Conservation (phyloP, 305 asterid species). For the Fraxinus ornus region DNA sequence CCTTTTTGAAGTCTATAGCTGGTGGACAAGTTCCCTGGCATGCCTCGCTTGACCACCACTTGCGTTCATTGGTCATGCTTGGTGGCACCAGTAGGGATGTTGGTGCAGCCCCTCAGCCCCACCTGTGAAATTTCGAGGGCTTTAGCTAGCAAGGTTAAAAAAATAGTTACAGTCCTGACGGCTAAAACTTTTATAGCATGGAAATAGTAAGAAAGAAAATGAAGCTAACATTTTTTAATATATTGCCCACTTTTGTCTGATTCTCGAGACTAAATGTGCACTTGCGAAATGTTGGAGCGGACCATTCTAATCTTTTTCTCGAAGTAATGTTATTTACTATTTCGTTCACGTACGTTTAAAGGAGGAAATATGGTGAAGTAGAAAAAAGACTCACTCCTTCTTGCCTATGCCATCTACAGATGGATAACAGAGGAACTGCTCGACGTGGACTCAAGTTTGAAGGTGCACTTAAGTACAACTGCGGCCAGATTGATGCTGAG, state of each 20-base stretch:
- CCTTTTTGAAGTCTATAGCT: background rate
- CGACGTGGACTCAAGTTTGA: conserved; percentile 86
- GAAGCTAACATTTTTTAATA: background rate
- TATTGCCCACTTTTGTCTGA: background rate
- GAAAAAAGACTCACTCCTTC: conserved; percentile 13
- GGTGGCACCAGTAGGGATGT: background rate
- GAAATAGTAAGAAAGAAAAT: background rate
- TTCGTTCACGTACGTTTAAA: background rate
- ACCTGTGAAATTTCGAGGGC: background rate
- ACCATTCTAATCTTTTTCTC: background rate
- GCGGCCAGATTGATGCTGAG: conserved; percentile 71
- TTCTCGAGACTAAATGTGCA: background rate
- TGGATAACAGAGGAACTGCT: conserved; percentile 95
- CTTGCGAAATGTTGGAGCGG: background rate
- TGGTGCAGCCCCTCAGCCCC: background rate
- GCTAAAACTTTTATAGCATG: background rate
- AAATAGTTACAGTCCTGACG: background rate
- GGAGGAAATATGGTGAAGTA: background rate
- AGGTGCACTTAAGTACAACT: conserved; percentile 71
- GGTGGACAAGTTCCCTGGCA: background rate
- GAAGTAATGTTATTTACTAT: background rate
- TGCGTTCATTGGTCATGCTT: background rate
- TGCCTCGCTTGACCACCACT: background rate
- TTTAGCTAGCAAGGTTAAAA: background rate
- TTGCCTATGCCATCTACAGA: conserved; percentile 41